Evolutionary conservation across 331 rosid genomes (phyloP), one percentile per base, ranked within the genome.

Genomic region (Erythrophleum ivorense): DNA sequence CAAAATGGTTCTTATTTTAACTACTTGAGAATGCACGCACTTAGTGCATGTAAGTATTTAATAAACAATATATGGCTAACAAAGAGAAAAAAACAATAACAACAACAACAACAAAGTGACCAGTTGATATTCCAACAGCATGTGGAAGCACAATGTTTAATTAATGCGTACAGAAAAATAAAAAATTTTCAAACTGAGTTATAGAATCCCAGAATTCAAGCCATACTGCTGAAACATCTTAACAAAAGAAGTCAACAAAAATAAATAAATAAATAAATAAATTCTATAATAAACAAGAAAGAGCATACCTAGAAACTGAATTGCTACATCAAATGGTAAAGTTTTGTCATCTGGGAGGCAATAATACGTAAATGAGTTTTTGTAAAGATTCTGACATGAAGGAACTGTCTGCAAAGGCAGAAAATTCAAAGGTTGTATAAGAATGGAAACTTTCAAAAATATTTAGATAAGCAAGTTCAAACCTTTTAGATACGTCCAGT

Each of bases 371-470:
- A 94, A 94, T 38, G 98, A 94, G 73, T 94, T 94, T 91, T 91
- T 92, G 90, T 94, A 94, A 81, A 94, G 98, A 89, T 94, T 94
- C 82, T 92, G 98, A 85, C 97, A 94, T 66, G 97, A 88, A 66
- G 98, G 98, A 43, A 94, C 98, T 21, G 95, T 92, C 98, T 94
- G 97, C 90, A 82, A 38, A 75, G 79, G 60, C 65, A 76, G 58
- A 62, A 70, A 76, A 66, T 58, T 71, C 45, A 71, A 55, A 55
- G 52, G 33, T 19, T 71, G 45, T 21, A 81, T 48, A 24, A 65
- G 50, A 73, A 78, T 64, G 14, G 63, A 55, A 77, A 29, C 83
- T 55, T 29, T 29, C 46, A 58, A 46, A 40, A 75, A 12, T 40
- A 13, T 66, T 58, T 12, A 59, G 18, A 73, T 24, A 60, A 65